phyloP scores from a whole-genome alignment of 176 grass and related monocot species.

The Echinochloa phyllopogon region DNA sequence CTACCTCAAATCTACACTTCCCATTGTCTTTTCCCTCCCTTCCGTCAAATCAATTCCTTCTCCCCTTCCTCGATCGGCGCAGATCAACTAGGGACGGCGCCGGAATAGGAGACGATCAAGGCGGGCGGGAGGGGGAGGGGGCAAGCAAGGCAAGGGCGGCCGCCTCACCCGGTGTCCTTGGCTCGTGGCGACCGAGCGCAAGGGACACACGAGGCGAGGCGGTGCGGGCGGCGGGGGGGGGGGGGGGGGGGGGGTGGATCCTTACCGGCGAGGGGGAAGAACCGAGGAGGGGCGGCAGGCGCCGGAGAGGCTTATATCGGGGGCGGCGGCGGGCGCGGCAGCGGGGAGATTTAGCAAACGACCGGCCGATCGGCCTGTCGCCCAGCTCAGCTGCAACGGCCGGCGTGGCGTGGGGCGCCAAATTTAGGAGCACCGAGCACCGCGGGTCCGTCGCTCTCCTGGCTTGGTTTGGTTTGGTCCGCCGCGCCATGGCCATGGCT shows the following conservation, averaged over 20 bases:
- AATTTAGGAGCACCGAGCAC: not conserved
- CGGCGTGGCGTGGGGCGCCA: not conserved
- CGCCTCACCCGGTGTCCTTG: conserved; percentile 11
- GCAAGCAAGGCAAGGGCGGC: not conserved
- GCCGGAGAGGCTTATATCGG: conserved; percentile 6
- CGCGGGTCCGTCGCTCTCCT: too few species aligned
- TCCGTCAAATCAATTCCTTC: not conserved
- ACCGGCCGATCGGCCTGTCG: not conserved
- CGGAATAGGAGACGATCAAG: not conserved
- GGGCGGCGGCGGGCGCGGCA: not conserved
- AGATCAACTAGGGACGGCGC: not conserved
- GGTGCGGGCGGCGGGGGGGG: not conserved
- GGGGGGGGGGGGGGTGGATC: not conserved
- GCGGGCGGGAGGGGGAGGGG: not conserved
- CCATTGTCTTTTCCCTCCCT: not conserved
- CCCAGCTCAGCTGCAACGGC: not conserved
- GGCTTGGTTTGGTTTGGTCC: not conserved
- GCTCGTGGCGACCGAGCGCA: not conserved
- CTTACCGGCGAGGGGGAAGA: conserved; percentile 17
- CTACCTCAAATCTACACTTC: not conserved
- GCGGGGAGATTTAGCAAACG: not conserved
- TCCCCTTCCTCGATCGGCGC: not conserved
- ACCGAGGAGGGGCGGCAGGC: not conserved
- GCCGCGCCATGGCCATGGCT: not conserved
- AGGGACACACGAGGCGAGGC: not conserved